A percentile compares a stretch with the other conserved stretches of the same genome.
Evolutionary conservation across 2,329 filamentous ascomycete genomes (phyloP).

Genomic region (Penicillium brasilianum): DNA sequence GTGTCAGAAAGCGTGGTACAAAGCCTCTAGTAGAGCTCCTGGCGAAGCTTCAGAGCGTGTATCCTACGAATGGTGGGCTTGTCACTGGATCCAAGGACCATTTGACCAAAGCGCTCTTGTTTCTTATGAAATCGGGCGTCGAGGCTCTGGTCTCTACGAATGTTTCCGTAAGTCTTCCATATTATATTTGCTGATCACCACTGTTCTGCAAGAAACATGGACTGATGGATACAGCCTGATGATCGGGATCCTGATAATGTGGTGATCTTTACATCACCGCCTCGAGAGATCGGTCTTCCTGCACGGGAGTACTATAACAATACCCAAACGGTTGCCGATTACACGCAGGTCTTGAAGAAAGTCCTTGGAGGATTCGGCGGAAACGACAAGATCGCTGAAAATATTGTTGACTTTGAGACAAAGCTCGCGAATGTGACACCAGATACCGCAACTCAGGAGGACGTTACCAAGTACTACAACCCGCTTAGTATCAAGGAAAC

Average conservation of each 20-base stretch:
- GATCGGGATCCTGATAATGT: constrained; percentile 62
- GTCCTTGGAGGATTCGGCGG: constrained; percentile 49
- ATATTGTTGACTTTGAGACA: constrained; percentile 64
- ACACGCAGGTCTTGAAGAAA: constrained; percentile 52
- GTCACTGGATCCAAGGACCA: constrained; percentile 30
- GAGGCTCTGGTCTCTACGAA: constrained; percentile 39
- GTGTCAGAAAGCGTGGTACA: constrained; percentile 60
- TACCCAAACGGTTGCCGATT: constrained; percentile 57
- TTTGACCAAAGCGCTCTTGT: constrained; percentile 44
- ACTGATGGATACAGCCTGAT: constrained; percentile 47
- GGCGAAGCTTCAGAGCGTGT: constrained; percentile 55
- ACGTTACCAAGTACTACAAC: constrained; percentile 72
- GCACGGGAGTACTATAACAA: constrained; percentile 67
- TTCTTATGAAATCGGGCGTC: constrained; percentile 45
- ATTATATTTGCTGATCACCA: not conserved
- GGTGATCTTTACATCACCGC: constrained; percentile 53
- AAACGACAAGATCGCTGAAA: constrained; percentile 39
- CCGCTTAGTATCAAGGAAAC: constrained; percentile 63
- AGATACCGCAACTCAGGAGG: constrained; percentile 61
- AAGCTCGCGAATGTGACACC: constrained; percentile 64
- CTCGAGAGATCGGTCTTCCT: constrained; percentile 61
- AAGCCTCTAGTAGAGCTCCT: constrained; percentile 63
- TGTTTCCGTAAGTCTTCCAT: constrained; percentile 39
- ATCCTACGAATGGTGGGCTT: constrained; percentile 43
- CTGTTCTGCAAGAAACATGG: not conserved